Evolutionary conservation across 2,329 filamentous ascomycete genomes (phyloP).

Genomic region (Diplodia scrobiculata): DNA sequence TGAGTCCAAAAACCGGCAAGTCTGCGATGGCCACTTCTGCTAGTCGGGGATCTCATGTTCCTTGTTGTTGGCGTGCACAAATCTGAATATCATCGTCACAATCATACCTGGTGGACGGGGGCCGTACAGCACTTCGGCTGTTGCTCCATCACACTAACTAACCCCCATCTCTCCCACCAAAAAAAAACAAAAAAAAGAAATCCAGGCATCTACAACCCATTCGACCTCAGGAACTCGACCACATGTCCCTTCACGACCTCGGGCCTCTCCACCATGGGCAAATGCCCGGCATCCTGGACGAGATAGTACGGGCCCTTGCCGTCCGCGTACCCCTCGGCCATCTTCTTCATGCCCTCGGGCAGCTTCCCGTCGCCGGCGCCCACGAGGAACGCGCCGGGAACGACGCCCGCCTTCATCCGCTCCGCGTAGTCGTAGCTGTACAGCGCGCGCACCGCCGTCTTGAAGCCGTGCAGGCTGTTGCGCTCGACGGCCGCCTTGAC

Average conservation of each 20-base stretch:
- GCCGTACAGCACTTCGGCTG: neutral
- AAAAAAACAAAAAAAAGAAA: too few relatives aligned
- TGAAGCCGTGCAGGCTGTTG: slow-evolving; percentile 72
- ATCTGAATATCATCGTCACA: neutral
- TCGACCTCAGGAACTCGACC: slow-evolving; percentile 53
- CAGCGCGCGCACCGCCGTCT: slow-evolving; percentile 67
- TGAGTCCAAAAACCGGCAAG: too few relatives aligned
- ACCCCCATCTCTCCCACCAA: neutral
- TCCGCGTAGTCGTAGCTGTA: slow-evolving; percentile 70
- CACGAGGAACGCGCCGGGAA: slow-evolving; percentile 69
- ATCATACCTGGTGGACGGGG: neutral
- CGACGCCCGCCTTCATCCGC: slow-evolving; percentile 56
- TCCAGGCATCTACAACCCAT: neutral
- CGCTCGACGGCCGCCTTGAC: slow-evolving; percentile 69
- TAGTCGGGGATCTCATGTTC: too few relatives aligned
- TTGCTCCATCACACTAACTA: neutral
- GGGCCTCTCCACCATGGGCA: slow-evolving; percentile 81
- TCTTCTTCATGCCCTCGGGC: slow-evolving; percentile 77
- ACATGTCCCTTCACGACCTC: slow-evolving; percentile 67
- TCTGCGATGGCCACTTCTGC: too few relatives aligned
- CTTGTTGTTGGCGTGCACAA: neutral
- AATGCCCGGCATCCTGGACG: slow-evolving; percentile 71
- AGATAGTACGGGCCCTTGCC: slow-evolving; percentile 59
- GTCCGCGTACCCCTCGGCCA: slow-evolving; percentile 52
- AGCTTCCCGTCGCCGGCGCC: slow-evolving; percentile 74